Evolutionary conservation across 129 eudicot species (phyloP), one percentile per base, ranked within the genome.

Genomic region (Artemisia tridentata): DNA sequence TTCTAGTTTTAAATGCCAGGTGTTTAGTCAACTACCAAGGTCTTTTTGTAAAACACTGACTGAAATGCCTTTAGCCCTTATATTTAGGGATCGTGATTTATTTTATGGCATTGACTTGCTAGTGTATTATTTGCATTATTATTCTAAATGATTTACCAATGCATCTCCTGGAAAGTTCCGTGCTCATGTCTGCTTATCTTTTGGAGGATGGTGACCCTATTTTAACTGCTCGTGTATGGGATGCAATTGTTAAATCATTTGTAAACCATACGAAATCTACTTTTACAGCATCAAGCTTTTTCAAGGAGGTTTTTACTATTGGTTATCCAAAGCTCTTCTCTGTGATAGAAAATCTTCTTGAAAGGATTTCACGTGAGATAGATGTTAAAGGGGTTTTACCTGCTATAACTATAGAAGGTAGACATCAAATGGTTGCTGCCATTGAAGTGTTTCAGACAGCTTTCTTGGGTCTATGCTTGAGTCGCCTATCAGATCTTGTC

Each of bases 361-460:
- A 89, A 76, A 90, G 98, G 80, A 87, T 92, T 49, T 84, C 92
- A 65, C 96, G 95, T 27, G 98, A 92, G 81, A 92, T 95, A 15
- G 96, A 87, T 46, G 88, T 92, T 63, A 92, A 92, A 82, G 98
- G 98, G 54, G 98, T 92, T 65, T 75, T 80, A 70, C 96, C 98
- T 15, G 98, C 96, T 70, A 74, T 92, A 53, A 89, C 82, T 73
- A 59, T 81, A 15, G 92, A 92, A 56, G 96, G 92, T 43, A 87
- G 84, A 80, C 88, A 89, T 63, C 95, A 89, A 84, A 81, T 92
- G 95, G 69, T 87, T 56, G 70, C 81, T 51, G 84, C 98, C 52
- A 82, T 89, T 70, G 96, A 85, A 78, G 84, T 75, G 54, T 89
- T 89, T 79, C 95, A 87, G 83, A 92, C 90, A 34, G 84, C 92